Evolutionary conservation across 768 basidiomycete species (phyloP), one percentile per base, ranked within the genome.

Genomic region (Dentipellis sp.): DNA sequence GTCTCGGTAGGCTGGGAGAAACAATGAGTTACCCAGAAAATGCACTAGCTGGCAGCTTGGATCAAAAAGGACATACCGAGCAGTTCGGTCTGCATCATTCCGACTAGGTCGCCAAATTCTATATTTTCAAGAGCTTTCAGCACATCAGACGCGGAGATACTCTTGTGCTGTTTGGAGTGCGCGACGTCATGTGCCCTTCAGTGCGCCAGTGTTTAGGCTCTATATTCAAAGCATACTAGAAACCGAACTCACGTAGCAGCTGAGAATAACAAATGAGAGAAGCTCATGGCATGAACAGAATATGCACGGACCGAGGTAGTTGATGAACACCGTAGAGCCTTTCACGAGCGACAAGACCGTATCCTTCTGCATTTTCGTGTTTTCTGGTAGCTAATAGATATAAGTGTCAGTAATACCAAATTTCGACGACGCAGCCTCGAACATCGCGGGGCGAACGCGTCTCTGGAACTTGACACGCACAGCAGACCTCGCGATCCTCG

Each of bases 261-360:
- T 54, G 59, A 62, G 35, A 29, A 50, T 6, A 22, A 19, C 37
- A 8, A 37, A 36, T 50, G 21, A 50, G 21, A 45, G 17, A 14
- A 12, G 40, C 17, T 12, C 29, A 29, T 6, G 29, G 29, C 29
- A 6, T 29, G 29, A 29, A 29, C 6, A 29, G 40, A 12, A 42
- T 7, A 16, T 14, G 17, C 17, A 72, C 84, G 62, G 67, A 88
- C 94, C 86, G 8, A 98, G 75, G 63, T 94, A 95, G 68, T 89
- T 94, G 62, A 99, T 94, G 68, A 97, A 98, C 52, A 97, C 88
- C 0, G 94, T 94, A 3, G 94, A 91, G 34, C 87, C 86, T 66
- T 94, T 94, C 12, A 88, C 77, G 10, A 97, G 75, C 11, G 92
- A 90, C 1, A 88, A 68, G 0, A 94, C 83, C 0, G 90, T 88